These are phyloP conservation scores for Macadamia integrifolia DNA, from an alignment of 164 flowering plant genomes.

Conservation along the genomic window DNA sequence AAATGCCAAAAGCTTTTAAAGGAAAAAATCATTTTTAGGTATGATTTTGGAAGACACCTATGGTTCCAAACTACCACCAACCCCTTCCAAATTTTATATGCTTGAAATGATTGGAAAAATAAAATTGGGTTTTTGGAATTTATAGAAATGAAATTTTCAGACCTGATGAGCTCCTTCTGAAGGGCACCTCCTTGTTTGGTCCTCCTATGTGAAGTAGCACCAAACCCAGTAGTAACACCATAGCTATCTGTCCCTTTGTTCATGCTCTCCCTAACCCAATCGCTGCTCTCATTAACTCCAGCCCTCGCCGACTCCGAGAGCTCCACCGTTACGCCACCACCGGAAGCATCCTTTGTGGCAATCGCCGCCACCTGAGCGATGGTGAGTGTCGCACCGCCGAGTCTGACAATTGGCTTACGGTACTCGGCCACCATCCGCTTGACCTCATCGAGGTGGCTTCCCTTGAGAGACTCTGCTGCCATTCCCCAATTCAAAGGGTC, in stretches of 20 bases:
- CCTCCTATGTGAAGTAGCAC: conserved; percentile 60
- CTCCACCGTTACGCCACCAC: conserved; percentile 34
- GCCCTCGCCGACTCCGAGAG: conserved; percentile 42
- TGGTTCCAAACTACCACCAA: too few species aligned
- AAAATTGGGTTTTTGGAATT: too few species aligned
- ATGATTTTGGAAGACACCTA: too few species aligned
- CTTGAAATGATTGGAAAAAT: too few species aligned
- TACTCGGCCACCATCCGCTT: conserved; percentile 51
- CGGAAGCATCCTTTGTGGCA: conserved; percentile 13
- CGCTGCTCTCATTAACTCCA: conserved; percentile 53
- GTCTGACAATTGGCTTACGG: conserved; percentile 34
- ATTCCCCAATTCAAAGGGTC: conserved; percentile 54
- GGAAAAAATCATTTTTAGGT: too few species aligned
- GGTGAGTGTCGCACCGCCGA: conserved; percentile 42
- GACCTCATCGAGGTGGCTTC: conserved; percentile 54
- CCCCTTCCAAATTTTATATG: too few species aligned
- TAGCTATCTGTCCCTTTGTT: conserved; percentile 55
- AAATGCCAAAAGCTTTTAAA: too few species aligned
- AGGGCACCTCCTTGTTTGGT: conserved; percentile 58
- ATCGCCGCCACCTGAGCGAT: conserved; percentile 52
- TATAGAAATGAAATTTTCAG: too few species aligned
- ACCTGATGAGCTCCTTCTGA: conserved; percentile 64
- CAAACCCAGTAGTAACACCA: conserved; percentile 66
- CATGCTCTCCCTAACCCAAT: conserved; percentile 66
- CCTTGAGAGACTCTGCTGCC: conserved; percentile 44